Evolutionary conservation across 495 filamentous ascomycete species (phyloP).

Genomic region (Durotheca rogersii): DNA sequence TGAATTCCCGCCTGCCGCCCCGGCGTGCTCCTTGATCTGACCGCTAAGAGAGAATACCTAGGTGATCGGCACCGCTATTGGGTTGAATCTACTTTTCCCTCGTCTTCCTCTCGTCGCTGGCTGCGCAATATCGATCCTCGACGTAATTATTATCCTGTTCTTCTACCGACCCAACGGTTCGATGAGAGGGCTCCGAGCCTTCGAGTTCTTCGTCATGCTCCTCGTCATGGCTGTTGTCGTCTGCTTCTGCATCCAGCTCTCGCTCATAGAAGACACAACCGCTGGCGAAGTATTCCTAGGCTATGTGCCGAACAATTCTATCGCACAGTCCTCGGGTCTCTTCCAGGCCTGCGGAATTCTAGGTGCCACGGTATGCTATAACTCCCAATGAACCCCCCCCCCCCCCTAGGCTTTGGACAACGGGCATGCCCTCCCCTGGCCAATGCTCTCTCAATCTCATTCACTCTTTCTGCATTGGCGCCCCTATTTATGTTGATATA

Average conservation of each 20-base stretch:
- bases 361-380: constrained; percentile 66
- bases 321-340: constrained; percentile 66
- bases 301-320: constrained; percentile 74
- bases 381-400: too few species aligned
- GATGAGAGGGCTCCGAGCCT: constrained; percentile 70
- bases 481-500: not conserved
- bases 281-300: constrained; percentile 78
- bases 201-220: constrained; percentile 78
- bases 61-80: constrained; percentile 90
- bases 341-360: constrained; percentile 92
- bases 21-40: not conserved
- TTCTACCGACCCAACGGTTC: constrained; percentile 78
- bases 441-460: not conserved
- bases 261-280: constrained; percentile 66
- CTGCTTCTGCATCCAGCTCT: constrained; percentile 90
- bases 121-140: constrained; percentile 80
- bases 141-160: constrained; percentile 81
- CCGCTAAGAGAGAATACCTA: constrained; percentile 37
- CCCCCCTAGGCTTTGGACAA: too few species aligned
- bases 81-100: constrained; percentile 75
- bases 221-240: constrained; percentile 82
- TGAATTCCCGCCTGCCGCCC: not conserved
- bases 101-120: constrained; percentile 82
- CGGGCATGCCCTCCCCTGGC: not conserved
- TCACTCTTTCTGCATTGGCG: not conserved